These are phyloP conservation scores for Pythium insidiosum DNA, from an alignment of 352 stramenopile genomes.

Conservation along the genomic window DNA sequence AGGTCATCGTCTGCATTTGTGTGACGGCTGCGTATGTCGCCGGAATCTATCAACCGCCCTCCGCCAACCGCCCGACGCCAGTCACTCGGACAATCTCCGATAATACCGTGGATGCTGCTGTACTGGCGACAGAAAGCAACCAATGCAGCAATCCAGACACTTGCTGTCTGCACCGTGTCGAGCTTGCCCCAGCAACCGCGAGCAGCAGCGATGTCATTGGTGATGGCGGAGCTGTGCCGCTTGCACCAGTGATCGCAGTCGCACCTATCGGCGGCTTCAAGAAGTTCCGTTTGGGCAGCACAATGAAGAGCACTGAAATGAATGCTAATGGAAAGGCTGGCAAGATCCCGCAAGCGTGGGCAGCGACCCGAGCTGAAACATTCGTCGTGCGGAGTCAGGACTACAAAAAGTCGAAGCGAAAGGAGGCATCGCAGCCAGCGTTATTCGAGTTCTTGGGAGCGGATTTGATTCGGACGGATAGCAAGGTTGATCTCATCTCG, in stretches of 20 bases:
- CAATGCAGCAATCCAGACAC: conserved; percentile 29
- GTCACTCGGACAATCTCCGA: conserved; percentile 1
- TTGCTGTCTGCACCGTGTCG: conserved; percentile 46
- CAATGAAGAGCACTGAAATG: conserved; percentile 44
- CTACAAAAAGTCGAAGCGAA: conserved; percentile 79
- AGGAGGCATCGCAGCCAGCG: conserved; percentile 46
- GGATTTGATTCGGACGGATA: conserved; percentile 57
- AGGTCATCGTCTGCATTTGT: conserved; percentile 44
- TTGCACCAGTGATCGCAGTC: not conserved
- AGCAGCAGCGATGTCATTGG: not conserved
- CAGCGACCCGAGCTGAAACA: conserved; percentile 37
- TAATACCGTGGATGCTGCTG: conserved; percentile 6
- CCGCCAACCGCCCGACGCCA: not conserved
- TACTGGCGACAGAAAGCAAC: conserved; percentile 18
- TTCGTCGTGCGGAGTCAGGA: conserved; percentile 67
- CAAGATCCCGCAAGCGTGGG: conserved; percentile 48
- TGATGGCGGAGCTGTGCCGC: not conserved
- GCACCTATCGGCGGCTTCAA: conserved; percentile 11
- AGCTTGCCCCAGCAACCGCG: not conserved
- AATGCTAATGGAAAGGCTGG: conserved; percentile 33
- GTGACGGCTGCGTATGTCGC: conserved; percentile 38
- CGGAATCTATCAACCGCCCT: conserved; percentile 43
- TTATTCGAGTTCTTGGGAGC: conserved; percentile 77
- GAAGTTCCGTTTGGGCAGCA: conserved; percentile 48
- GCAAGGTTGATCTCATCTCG: conserved; percentile 69